These are phyloP conservation scores for Apiospora sp. DNA, from an alignment of 2,329 filamentous ascomycete species.

Conservation along the genomic window DNA sequence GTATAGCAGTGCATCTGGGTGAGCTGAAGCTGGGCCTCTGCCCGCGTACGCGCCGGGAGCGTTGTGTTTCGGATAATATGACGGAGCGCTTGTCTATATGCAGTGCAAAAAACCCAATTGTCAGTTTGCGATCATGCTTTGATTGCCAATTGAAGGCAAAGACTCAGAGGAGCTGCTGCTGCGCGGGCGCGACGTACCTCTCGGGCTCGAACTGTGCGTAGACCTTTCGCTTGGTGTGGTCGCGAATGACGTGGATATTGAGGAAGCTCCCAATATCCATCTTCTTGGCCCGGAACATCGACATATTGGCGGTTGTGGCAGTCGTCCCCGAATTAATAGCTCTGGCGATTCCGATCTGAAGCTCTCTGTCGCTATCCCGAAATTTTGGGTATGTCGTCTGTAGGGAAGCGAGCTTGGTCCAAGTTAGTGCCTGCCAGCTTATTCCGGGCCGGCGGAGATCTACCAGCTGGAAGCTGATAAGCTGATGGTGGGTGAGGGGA, in stretches of 20 bases:
- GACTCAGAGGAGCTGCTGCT: neutral
- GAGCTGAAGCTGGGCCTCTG: constrained; percentile 91
- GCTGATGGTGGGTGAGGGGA: neutral
- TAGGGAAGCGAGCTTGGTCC: neutral
- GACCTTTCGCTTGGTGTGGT: constrained; percentile 95
- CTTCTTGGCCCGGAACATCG: constrained; percentile 89
- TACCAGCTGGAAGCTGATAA: constrained; percentile 17
- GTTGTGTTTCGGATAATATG: constrained; percentile 95
- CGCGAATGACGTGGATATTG: constrained; percentile 87
- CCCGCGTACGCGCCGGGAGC: constrained; percentile 81
- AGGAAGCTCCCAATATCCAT: constrained; percentile 88
- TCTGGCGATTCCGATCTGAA: constrained; percentile 3
- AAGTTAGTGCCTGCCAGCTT: neutral
- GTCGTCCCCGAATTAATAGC: neutral
- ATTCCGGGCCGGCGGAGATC: neutral
- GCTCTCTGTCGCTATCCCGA: constrained; percentile 10
- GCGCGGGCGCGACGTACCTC: constrained; percentile 63
- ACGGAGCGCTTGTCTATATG: constrained; percentile 81
- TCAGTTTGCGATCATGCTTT: neutral
- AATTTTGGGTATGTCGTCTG: constrained; percentile 21
- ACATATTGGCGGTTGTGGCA: constrained; percentile 61
- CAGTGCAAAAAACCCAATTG: neutral
- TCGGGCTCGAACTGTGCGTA: constrained; percentile 88
- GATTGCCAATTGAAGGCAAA: neutral
- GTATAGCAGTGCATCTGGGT: constrained; percentile 97